Evolutionary conservation across 2,329 filamentous ascomycete genomes (phyloP).

Genomic region (Chaetomiaceae sp.): DNA sequence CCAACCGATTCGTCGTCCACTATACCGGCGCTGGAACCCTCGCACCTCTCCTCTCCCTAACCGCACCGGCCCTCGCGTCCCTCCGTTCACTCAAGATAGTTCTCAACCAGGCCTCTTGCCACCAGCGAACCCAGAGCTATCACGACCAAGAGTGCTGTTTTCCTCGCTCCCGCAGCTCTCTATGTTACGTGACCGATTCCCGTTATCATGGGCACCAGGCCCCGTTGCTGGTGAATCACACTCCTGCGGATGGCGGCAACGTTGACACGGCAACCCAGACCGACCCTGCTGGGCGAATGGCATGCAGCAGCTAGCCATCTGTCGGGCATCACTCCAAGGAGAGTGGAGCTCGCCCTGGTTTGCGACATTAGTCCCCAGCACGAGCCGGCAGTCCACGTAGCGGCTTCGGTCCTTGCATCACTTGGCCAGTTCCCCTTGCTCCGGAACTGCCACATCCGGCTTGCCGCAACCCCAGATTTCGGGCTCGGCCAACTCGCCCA

Average conservation of each 20-base stretch:
- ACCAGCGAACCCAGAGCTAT: not conserved
- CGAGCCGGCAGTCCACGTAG: not conserved
- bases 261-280: not conserved
- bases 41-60: conserved; percentile 1
- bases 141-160: not conserved
- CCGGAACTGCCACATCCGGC: conserved; percentile 13
- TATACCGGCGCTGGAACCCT: not conserved
- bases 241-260: not conserved
- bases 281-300: conserved; percentile 10
- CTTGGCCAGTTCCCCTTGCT: conserved; percentile 11
- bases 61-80: not conserved
- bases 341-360: conserved; percentile 11
- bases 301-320: not conserved
- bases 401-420: not conserved
- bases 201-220: not conserved
- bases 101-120: conserved; percentile 12
- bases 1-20: conserved; percentile 13
- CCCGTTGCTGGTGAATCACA: not conserved
- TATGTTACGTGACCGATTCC: too few relatives aligned
- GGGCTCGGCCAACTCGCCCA: conserved; percentile 14
- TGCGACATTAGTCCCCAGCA: conserved; percentile 10
- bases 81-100: conserved; percentile 13
- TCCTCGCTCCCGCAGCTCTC: not conserved
- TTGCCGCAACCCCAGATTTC: not conserved
- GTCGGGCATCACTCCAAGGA: not conserved